Base-by-base conservation (phyloP, 768 basidiomycete species). In the Paxillus rubicundulus region DNA sequence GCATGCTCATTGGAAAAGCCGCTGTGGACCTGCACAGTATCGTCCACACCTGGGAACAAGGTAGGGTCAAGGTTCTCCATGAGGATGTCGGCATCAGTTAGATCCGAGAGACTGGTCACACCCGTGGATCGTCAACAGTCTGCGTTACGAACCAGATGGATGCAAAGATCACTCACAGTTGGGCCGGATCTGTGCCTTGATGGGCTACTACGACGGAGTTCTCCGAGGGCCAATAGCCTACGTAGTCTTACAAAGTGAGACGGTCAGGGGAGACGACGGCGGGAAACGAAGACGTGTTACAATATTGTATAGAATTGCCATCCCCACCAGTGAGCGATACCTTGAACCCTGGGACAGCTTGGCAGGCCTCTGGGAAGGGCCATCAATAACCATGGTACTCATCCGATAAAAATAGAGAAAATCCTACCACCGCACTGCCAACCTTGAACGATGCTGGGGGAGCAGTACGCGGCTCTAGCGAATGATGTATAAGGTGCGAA, bases 151-250 rank as follows among this genome's bases (percentile, higher is more conserved):
- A 1, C n/a, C 20, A 17, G 52, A 38, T 21, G 7, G 17, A 39
- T 20, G 14, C 10, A 14, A 24, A 1, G 8, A 51, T 33, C 8
- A 50, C 74, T 64, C 56, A 83, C 82, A 85, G 58, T 52, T 79
- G 62, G 0, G 69, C 75, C 7, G 82, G 79, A 53, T 85, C 79
- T 5, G 84, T 85, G 14, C 84, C 84, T 60, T 85, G 72, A 56
- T 84, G 83, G 1, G 77, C 78, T 8, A 85, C 80, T n/a, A 85
- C 74, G 34, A 84, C 73, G 3, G 80, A 71, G 50, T 76, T 71
- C 53, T 77, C 66, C 7, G 68, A 55, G 1, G 77, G 76, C 72
- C 79, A 82, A 57, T 77, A 82, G 7, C 84, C 83, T 17, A 84
- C 81, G 57, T 75, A 83, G 57, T 70, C 81, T 83, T 49, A 5